Base-by-base conservation (phyloP, 2,329 filamentous ascomycete species). In the Colletotrichum australisinense region DNA sequence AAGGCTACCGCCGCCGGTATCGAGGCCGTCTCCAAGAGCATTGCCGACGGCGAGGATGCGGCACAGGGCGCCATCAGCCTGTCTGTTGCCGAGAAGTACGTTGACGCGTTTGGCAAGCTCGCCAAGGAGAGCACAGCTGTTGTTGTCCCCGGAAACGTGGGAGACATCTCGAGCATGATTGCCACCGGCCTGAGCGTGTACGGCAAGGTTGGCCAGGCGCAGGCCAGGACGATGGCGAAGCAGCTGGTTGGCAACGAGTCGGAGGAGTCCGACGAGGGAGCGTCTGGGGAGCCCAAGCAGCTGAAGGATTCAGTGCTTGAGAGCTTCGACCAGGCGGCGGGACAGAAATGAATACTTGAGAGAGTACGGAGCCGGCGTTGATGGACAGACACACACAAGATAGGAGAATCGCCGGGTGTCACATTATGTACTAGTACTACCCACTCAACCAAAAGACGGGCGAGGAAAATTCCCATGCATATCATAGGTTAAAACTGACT, bases 141-240 rank as follows among this genome's bases (percentile, higher is more conserved):
- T 32, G 95, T 99, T 24, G 95, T 99, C 16, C 97, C 97, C 0
- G 97, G 97, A 12, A 98, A 99, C 80, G 95, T 99, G 49, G 97
- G 97, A 74, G 97, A 99, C 81, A 95, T 99, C 78, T 93, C 95
- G 67, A 92, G 94, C 77, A 98, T 99, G 95, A 98, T 99, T 82
- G 95, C 97, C 52, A 97, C 94, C 22, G 97, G 95, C 2, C 92
- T 99, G 88, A 93, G 95, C 67, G 95, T 99, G 22, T 99, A 98
- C 82, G 95, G 96, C 72, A 98, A 97, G 82, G 94, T 99, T 57
- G 95, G 91, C 77, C 91, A 96, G 79, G 90, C 92, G 1, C 95
- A 98, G 83, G 90, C 91, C 30, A 93, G 90, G 80, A 87, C 88
- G 12, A 88, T 94, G 82, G 90, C 91, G 5, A 88, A 88, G 76